Conservation (phyloP, 768 basidiomycete genomes). For the Lyophyllum semitale region DNA sequence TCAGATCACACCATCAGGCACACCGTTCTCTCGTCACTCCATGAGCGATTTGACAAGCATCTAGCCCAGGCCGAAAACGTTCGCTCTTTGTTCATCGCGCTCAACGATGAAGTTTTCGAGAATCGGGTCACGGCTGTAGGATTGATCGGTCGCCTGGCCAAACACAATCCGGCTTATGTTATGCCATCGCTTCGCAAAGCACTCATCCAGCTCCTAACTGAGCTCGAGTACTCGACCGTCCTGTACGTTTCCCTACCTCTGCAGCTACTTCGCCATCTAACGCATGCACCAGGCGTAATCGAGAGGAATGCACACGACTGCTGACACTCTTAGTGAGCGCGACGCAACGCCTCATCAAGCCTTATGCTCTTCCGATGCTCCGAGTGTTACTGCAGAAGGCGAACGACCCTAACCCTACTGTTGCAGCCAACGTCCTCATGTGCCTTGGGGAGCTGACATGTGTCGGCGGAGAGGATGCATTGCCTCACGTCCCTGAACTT, state of each 20-base stretch:
- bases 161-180: conserved; percentile 97
- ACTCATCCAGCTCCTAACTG: conserved; percentile 93
- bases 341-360: conserved; percentile 91
- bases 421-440: conserved; percentile 90
- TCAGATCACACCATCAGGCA: conserved; percentile 83
- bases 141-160: conserved; percentile 90
- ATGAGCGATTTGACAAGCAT: conserved; percentile 95
- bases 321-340: conserved; percentile 89
- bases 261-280: neutral
- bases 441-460: conserved; percentile 93
- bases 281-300: conserved; percentile 57
- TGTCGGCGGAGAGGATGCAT: conserved; percentile 91
- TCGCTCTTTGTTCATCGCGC: conserved; percentile 93
- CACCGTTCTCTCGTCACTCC: conserved; percentile 82
- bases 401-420: conserved; percentile 79
- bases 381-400: conserved; percentile 89
- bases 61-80: conserved; percentile 98
- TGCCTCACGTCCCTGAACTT: conserved; percentile 79
- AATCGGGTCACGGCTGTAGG: conserved; percentile 90
- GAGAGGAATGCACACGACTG: conserved; percentile 91
- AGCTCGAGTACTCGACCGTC: conserved; percentile 93
- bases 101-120: conserved; percentile 95
- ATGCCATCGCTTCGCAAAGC: conserved; percentile 97
- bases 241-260: conserved; percentile 37
- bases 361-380: conserved; percentile 94